phyloP scores from a whole-genome alignment of 1,284 basidiomycete genomes.

The Peniophora sp. region DNA sequence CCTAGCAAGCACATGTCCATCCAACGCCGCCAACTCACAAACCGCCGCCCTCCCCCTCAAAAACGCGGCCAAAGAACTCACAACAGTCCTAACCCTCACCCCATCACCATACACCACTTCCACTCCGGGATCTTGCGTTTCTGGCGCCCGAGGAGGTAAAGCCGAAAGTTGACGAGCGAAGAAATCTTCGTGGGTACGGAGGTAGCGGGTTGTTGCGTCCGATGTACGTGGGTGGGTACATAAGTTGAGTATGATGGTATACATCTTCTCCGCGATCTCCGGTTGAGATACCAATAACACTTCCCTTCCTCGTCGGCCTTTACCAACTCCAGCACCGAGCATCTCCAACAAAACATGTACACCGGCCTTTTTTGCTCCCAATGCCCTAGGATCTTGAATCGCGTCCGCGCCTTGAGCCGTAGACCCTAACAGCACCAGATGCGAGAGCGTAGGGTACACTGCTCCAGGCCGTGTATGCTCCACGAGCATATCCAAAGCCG shows the following conservation, averaged over 20 bases:
- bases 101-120: constrained; percentile 70
- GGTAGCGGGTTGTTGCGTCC: constrained; percentile 77
- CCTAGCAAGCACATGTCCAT: constrained; percentile 81
- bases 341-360: constrained; percentile 80
- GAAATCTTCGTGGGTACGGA: constrained; percentile 86
- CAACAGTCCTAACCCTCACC: constrained; percentile 65
- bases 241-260: constrained; percentile 79
- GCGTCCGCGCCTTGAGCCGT: constrained; percentile 35
- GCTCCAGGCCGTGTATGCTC: constrained; percentile 63
- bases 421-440: constrained; percentile 80
- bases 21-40: constrained; percentile 82
- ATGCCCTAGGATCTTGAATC: constrained; percentile 70
- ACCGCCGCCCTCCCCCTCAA: constrained; percentile 81
- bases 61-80: constrained; percentile 70
- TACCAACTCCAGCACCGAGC: constrained; percentile 61
- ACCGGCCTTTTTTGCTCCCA: constrained; percentile 63
- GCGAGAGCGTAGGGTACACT: constrained; percentile 80
- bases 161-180: constrained; percentile 77
- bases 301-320: constrained; percentile 12
- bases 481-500: constrained; percentile 83
- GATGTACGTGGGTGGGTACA: constrained; percentile 84
- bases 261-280: constrained; percentile 80
- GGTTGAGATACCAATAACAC: constrained; percentile 69
- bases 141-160: constrained; percentile 58
- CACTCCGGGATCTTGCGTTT: constrained; percentile 46